Conservation (phyloP, 139 green algal species). For the Micractinium conductrix region DNA sequence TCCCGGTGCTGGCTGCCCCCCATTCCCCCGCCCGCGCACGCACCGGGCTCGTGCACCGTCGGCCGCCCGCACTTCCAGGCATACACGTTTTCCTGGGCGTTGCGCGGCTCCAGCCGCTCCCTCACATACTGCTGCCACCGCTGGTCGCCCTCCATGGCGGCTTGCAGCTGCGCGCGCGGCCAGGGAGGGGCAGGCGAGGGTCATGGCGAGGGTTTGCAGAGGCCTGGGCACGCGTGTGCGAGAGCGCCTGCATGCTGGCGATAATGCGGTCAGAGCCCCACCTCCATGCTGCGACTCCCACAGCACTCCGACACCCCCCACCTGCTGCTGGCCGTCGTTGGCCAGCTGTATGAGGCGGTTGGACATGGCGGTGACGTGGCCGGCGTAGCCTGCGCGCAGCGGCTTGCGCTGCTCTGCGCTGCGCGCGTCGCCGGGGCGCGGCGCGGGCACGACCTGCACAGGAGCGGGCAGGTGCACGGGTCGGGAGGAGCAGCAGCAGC, state of each 20-base stretch:
- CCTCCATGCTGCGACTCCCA: too few relatives aligned
- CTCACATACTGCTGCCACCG: slow-evolving; percentile 26
- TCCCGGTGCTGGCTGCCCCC: too few relatives aligned
- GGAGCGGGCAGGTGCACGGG: neutral
- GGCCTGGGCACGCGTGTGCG: neutral
- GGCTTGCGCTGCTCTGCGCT: slow-evolving; percentile 19
- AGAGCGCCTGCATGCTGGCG: neutral
- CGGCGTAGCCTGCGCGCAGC: slow-evolving; percentile 83
- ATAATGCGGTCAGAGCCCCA: too few relatives aligned
- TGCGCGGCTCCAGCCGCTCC: slow-evolving; percentile 38
- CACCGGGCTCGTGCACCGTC: slow-evolving; percentile 34
- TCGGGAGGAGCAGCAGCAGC: neutral
- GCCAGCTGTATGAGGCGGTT: slow-evolving; percentile 51
- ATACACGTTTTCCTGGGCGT: slow-evolving; percentile 37
- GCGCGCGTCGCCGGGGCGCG: neutral
- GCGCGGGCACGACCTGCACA: slow-evolving; percentile 9
- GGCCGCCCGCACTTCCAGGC: slow-evolving; percentile 51
- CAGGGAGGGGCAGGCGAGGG: neutral
- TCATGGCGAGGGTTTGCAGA: neutral
- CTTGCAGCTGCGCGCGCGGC: neutral
- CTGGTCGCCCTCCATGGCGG: neutral
- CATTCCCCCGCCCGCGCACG: neutral
- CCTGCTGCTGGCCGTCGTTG: slow-evolving; percentile 7
- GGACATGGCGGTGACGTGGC: slow-evolving; percentile 83
- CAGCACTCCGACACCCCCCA: too few relatives aligned